Evolutionary conservation across 495 filamentous ascomycete genomes (phyloP).

Genomic region (Neurospora sp.): DNA sequence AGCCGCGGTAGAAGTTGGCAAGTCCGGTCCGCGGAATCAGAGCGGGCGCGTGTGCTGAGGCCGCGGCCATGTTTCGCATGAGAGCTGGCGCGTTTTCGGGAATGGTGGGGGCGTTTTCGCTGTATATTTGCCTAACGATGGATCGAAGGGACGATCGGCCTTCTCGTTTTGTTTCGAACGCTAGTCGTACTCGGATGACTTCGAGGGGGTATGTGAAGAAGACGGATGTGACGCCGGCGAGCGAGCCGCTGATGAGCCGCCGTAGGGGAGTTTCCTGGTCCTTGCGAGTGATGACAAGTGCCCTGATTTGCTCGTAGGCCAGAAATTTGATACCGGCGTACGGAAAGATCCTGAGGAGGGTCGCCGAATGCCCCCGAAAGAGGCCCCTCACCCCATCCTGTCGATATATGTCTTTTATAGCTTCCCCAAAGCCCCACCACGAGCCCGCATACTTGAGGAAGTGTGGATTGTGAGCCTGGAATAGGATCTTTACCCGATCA

Average conservation of each 20-base stretch:
- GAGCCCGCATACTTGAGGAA: conserved; percentile 85
- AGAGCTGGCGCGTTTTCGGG: conserved; percentile 10
- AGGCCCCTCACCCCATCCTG: conserved; percentile 65
- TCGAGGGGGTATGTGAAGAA: conserved; percentile 95
- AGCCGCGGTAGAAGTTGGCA: conserved; percentile 90
- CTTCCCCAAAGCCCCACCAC: conserved; percentile 68
- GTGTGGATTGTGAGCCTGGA: conserved; percentile 89
- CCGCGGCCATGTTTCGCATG: conserved; percentile 10
- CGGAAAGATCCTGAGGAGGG: conserved; percentile 87
- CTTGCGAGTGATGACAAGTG: conserved; percentile 54
- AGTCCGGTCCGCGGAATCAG: conserved; percentile 57
- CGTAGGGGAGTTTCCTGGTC: conserved; percentile 73
- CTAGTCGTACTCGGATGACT: conserved; percentile 81
- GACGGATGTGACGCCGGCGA: conserved; percentile 82
- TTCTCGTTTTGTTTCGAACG: conserved; percentile 76
- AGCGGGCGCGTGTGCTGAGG: conserved; percentile 19
- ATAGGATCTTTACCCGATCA: conserved; percentile 96
- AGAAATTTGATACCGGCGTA: conserved; percentile 97
- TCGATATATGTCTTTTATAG: conserved; percentile 73
- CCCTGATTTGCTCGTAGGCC: conserved; percentile 90
- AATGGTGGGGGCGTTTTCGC: conserved; percentile 42
- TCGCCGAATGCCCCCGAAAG: conserved; percentile 90
- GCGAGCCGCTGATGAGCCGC: conserved; percentile 63
- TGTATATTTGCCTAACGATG: conserved; percentile 77
- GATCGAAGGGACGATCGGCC: conserved; percentile 53